Evolutionary conservation across 805 yeast genomes (phyloP), one percentile per base, ranked within the genome.

Genomic region (Teunomyces kruisii): DNA sequence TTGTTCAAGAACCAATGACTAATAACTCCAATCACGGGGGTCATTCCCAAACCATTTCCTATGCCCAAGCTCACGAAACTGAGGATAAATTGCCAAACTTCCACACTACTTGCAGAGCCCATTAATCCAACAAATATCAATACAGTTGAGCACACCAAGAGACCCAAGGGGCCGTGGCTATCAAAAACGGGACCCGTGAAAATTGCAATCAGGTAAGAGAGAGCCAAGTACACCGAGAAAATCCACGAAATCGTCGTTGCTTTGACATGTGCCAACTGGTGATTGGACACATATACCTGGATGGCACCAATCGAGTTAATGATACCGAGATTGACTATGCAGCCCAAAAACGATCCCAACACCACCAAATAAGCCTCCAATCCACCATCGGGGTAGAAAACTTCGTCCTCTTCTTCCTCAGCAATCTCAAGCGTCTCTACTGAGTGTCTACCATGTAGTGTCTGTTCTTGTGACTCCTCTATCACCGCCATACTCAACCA

Each of bases 161-260:
- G 72, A 6, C 51, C 42, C 35, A 64, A 66, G 4, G 82, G 69
- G 4, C 91, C 91, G 44, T 75, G 75, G 43, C 78, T 64, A 58
- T 86, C 91, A 58, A 84, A 86, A 22, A 80, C 65, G 8, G 81
- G 77, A 1, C 87, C 90, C 8, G 77, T 70, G 22, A 80, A 60
- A 27, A 80, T 67, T 6, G 81, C 76, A 1, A 76, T 65, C 10
- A 72, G 59, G 54, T 76, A 80, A 9, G 77, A 66, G 24, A 81
- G 57, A 27, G 78, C 73, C 46, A 76, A 59, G 57, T 72, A 78
- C 22, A 83, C 59, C 1, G 88, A 81, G 52, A 84, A 84, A 26
- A 84, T 75, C 88, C 88, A 81, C 1, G 86, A 76, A 4, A 81
- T 69, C 2, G 77, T 62, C 2, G 84, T 72, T 1, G 79, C 67